Base-by-base conservation (phyloP, 441 rosid species). In the Adansonia gregorii region DNA sequence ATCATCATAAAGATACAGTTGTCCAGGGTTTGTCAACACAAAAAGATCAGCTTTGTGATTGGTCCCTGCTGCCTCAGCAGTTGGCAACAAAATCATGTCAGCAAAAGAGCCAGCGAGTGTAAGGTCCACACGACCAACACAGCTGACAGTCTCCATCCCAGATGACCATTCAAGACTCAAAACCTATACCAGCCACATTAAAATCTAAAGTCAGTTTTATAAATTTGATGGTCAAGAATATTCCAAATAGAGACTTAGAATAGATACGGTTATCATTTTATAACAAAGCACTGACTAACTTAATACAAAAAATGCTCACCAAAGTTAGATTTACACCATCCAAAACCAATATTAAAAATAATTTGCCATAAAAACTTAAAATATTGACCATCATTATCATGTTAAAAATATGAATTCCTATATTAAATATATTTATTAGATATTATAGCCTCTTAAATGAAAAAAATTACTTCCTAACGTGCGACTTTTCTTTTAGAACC, bases 21-120 rank as follows among this genome's bases (percentile, higher is more conserved):
- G 83, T 79, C 94, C 94, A 3, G 93, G 91, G 59, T 83, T 89
- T 79, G 93, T 84, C 86, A 89, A 83, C 39, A 89, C 84, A 81
- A 84, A 84, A 31, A 88, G 78, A 79, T 81, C 84, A 54, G 88
- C 83, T 78, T 79, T 82, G 67, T 74, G 79, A 78, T 80, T 82
- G 52, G 56, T 78, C 72, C 67, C 81, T 7, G 79, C 75, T 72
- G 82, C 75, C 83, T 86, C 87, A 74, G 74, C 79, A 79, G 78
- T 86, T 24, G 93, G 84, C 76, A 84, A 75, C 74, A 89, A 78
- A 80, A 87, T 74, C 89, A 87, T 87, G 83, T 90, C 93, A 64
- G 91, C 91, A 60, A 88, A 90, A 74, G 91, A 86, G 65, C 90
- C 85, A 3, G 76, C 63, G 20, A 90, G 88, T 67, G 87, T 79